phyloP scores from a whole-genome alignment of 345 rosid genomes.

The Ceriops decandra region DNA sequence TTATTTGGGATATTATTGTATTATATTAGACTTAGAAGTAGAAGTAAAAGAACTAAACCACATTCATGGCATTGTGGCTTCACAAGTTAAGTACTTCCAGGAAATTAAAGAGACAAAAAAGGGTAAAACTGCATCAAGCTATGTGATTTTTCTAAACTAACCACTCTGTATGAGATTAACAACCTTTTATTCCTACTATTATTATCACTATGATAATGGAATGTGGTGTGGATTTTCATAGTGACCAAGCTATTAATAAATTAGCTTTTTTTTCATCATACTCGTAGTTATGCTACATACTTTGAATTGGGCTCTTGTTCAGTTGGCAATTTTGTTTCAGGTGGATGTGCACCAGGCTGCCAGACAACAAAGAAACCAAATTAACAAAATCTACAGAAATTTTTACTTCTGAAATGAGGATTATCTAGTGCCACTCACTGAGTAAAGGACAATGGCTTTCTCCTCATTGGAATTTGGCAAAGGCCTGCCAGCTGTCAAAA shows the following conservation, averaged over 20 bases:
- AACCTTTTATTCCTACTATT: not conserved
- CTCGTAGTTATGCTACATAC: slow-evolving; percentile 37
- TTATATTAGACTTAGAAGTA: too few species aligned
- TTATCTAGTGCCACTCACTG: slow-evolving; percentile 37
- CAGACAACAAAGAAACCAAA: slow-evolving; percentile 23
- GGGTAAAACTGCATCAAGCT: not conserved
- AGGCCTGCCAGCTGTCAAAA: slow-evolving; percentile 51
- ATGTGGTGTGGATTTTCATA: not conserved
- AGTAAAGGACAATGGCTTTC: slow-evolving; percentile 87
- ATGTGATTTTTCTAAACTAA: not conserved
- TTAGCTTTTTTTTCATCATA: not conserved
- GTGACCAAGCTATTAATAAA: not conserved
- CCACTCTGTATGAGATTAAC: not conserved
- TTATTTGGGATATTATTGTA: too few species aligned
- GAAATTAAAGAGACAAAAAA: not conserved
- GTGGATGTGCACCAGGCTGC: slow-evolving; percentile 66
- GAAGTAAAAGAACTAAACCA: too few species aligned
- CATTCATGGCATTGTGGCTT: too few species aligned
- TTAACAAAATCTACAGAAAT: slow-evolving; percentile 15
- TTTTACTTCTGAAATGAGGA: slow-evolving; percentile 4
- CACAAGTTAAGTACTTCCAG: not conserved
- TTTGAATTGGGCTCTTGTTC: slow-evolving; percentile 59
- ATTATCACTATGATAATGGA: too few species aligned
- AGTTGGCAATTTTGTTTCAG: slow-evolving; percentile 51
- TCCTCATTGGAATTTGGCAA: slow-evolving; percentile 50